Evolutionary conservation across 2,329 filamentous ascomycete species (phyloP).

Genomic region (Metarhizium anisopliae): DNA sequence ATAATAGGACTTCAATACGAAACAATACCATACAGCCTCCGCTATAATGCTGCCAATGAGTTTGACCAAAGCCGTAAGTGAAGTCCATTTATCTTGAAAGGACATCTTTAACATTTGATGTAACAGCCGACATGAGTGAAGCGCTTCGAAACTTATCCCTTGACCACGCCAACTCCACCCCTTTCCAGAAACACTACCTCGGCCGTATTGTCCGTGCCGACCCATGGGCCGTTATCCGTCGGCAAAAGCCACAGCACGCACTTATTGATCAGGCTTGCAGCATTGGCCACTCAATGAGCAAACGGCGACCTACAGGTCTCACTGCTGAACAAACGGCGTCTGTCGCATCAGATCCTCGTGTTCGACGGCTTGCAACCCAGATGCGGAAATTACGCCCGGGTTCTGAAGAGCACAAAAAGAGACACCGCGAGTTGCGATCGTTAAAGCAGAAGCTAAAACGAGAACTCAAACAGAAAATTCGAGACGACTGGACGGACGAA

Average conservation of each 20-base stretch:
- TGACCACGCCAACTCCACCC: too few relatives aligned
- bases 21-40: slow-evolving; percentile 6
- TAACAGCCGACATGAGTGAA: too few relatives aligned
- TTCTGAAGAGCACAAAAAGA: slow-evolving; percentile 4
- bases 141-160: too few relatives aligned
- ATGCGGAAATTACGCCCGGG: not conserved
- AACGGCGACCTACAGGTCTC: slow-evolving; percentile 2
- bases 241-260: too few relatives aligned
- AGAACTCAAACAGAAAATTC: slow-evolving; percentile 9
- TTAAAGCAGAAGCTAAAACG: slow-evolving; percentile 10
- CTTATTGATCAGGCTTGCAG: too few relatives aligned
- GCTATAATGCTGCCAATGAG: slow-evolving; percentile 5
- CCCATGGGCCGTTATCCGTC: too few relatives aligned
- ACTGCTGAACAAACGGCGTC: slow-evolving; percentile 8
- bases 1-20: slow-evolving; percentile 1
- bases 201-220: too few relatives aligned
- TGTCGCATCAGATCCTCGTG: slow-evolving; percentile 8
- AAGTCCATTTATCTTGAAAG: too few relatives aligned
- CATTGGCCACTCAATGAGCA: too few relatives aligned
- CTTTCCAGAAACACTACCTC: too few relatives aligned
- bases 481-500: not conserved
- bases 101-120: too few relatives aligned
- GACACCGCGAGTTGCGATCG: slow-evolving; percentile 3
- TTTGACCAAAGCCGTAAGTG: too few relatives aligned
- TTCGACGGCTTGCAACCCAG: not conserved